Evolutionary conservation across 2,329 filamentous ascomycete genomes (phyloP).

Genomic region (Sphaerulina musiva): DNA sequence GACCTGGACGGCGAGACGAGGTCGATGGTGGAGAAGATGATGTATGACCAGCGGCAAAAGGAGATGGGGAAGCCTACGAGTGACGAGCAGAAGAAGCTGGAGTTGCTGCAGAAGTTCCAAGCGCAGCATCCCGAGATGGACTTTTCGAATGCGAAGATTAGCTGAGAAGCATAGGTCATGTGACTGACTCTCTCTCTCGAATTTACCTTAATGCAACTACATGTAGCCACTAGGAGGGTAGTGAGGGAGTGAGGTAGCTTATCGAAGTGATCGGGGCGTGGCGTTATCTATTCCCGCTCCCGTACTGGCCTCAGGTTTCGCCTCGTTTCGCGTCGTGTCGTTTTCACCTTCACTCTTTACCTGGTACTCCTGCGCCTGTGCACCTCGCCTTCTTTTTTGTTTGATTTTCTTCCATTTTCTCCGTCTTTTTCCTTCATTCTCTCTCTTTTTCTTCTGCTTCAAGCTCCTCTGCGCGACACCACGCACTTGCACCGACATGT

Average conservation of each 20-base stretch:
- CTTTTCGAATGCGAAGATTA: slow-evolving; percentile 59
- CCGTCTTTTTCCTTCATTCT: too few relatives aligned
- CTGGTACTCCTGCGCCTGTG: too few relatives aligned
- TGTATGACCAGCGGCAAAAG: slow-evolving; percentile 98
- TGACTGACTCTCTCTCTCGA: neutral
- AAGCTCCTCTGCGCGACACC: neutral
- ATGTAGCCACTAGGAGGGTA: too few relatives aligned
- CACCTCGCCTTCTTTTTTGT: too few relatives aligned
- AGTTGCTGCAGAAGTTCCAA: slow-evolving; percentile 90
- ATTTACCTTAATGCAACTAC: too few relatives aligned
- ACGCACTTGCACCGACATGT: neutral
- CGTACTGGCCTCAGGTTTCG: too few relatives aligned
- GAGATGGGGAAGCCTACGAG: slow-evolving; percentile 81
- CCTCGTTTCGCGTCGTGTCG: too few relatives aligned
- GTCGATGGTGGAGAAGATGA: slow-evolving; percentile 99
- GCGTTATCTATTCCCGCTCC: too few relatives aligned
- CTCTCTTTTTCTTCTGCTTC: neutral
- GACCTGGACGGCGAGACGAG: slow-evolving; percentile 93
- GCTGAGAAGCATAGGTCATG: slow-evolving; percentile 11
- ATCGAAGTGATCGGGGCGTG: too few relatives aligned
- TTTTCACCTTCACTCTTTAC: too few relatives aligned
- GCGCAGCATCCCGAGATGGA: slow-evolving; percentile 67
- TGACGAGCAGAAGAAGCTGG: slow-evolving; percentile 91
- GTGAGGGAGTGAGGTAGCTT: too few relatives aligned
- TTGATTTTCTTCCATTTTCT: too few relatives aligned